A percentile compares a stretch with the other conserved stretches of the same genome.
These are phyloP conservation scores for Neurospora sp. DNA, from an alignment of 495 filamentous ascomycete species.

Conservation along the genomic window DNA sequence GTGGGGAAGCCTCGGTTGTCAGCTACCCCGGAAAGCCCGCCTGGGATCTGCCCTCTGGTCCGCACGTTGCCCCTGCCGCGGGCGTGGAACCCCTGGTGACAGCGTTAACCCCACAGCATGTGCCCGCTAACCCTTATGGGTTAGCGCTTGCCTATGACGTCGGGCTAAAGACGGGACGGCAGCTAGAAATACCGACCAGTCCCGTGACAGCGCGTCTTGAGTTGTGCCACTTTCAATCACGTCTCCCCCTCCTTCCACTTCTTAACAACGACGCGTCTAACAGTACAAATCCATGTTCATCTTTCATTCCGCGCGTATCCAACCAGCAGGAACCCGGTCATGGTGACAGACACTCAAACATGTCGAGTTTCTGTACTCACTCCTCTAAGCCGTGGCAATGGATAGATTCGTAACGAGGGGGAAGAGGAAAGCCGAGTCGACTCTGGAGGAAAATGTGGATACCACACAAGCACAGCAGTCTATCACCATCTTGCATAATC, in stretches of 20 bases:
- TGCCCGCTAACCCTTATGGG: not conserved
- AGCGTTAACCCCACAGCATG: not conserved
- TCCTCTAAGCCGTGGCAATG: slow-evolving; percentile 16
- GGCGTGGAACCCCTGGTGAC: not conserved
- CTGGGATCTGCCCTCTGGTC: not conserved
- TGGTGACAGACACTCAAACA: not conserved
- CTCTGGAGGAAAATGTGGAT: not conserved
- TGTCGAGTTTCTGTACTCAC: not conserved
- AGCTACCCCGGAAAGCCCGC: not conserved
- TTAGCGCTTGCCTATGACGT: not conserved
- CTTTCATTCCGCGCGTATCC: not conserved
- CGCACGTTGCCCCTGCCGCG: not conserved
- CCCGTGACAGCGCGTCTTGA: slow-evolving; percentile 7
- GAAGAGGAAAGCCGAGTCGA: slow-evolving; percentile 28
- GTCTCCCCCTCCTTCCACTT: not conserved
- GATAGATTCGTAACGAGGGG: slow-evolving; percentile 35
- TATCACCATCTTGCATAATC: not conserved
- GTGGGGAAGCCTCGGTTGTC: slow-evolving; percentile 2
- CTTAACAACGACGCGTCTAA: slow-evolving; percentile 3
- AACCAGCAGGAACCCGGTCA: not conserved
- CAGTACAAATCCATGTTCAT: not conserved
- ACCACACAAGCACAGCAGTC: not conserved
- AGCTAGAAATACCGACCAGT: not conserved
- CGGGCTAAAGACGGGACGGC: not conserved
- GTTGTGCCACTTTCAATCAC: not conserved